phyloP scores from a whole-genome alignment of 768 basidiomycete genomes.

The Podaxis sp. region DNA sequence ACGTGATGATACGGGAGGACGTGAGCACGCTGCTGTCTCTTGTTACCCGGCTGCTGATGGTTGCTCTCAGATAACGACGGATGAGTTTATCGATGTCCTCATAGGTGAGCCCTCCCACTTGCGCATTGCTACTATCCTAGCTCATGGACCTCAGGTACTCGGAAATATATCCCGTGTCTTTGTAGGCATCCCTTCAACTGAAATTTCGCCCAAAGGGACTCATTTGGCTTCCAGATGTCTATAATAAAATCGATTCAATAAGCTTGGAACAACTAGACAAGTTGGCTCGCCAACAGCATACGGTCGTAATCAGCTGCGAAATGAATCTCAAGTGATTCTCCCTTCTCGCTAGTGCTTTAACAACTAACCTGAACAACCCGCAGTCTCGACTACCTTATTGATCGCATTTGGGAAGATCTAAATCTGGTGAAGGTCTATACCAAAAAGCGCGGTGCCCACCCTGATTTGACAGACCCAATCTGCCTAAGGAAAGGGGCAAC shows the following conservation, averaged over 20 bases:
- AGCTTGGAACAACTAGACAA: conserved; percentile 83
- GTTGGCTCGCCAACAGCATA: conserved; percentile 75
- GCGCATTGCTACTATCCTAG: neutral
- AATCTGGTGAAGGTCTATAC: conserved; percentile 90
- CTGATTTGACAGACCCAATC: conserved; percentile 89
- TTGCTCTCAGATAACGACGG: conserved; percentile 74
- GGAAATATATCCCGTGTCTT: conserved; percentile 94
- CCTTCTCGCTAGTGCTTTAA: conserved; percentile 1
- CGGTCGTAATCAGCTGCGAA: conserved; percentile 96
- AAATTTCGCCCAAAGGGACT: neutral
- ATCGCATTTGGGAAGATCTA: conserved; percentile 79
- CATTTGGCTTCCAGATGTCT: conserved; percentile 58
- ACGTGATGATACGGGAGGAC: conserved; percentile 98
- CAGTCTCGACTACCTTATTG: conserved; percentile 72
- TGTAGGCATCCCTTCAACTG: conserved; percentile 45
- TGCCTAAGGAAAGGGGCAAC: conserved; percentile 90
- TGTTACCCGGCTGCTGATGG: conserved; percentile 9
- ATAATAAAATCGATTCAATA: conserved; percentile 95
- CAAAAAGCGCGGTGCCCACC: conserved; percentile 93
- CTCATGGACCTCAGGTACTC: conserved; percentile 52
- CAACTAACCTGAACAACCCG: conserved; percentile 12
- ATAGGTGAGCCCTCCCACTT: conserved; percentile 54
- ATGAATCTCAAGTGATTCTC: conserved; percentile 76
- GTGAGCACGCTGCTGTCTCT: conserved; percentile 39
- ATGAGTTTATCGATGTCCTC: conserved; percentile 98